phyloP scores from a whole-genome alignment of 2,329 filamentous ascomycete genomes.

The Fusarium graminum region DNA sequence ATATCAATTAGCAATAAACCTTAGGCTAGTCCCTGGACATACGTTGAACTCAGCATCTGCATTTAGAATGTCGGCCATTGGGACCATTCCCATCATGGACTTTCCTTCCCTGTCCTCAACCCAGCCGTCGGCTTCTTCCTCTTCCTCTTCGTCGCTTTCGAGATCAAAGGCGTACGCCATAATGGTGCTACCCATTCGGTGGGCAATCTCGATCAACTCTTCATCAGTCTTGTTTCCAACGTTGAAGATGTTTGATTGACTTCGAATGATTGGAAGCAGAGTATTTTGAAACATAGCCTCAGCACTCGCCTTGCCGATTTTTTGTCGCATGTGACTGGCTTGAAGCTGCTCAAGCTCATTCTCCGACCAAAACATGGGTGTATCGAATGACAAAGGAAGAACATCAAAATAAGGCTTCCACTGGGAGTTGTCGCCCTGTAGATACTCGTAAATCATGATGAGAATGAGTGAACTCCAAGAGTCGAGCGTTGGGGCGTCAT shows the following conservation, averaged over 20 bases:
- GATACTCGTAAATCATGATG: slow-evolving; percentile 81
- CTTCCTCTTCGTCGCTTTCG: slow-evolving; percentile 67
- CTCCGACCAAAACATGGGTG: slow-evolving; percentile 88
- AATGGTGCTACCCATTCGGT: slow-evolving; percentile 87
- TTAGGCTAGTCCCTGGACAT: slow-evolving; percentile 41
- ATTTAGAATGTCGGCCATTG: slow-evolving; percentile 90
- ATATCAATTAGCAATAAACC: slow-evolving; percentile 24
- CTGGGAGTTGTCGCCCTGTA: slow-evolving; percentile 68
- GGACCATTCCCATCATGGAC: slow-evolving; percentile 84
- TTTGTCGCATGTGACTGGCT: slow-evolving; percentile 79
- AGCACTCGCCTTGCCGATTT: slow-evolving; percentile 80
- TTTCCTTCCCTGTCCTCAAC: slow-evolving; percentile 72
- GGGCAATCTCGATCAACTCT: slow-evolving; percentile 68
- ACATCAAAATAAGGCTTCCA: slow-evolving; percentile 86
- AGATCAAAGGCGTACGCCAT: slow-evolving; percentile 96
- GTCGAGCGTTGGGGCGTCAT: slow-evolving; percentile 58
- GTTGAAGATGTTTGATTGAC: slow-evolving; percentile 60
- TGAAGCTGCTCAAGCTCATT: slow-evolving; percentile 79
- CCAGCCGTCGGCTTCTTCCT: slow-evolving; percentile 73
- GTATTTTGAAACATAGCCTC: slow-evolving; percentile 74
- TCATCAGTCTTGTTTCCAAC: slow-evolving; percentile 56
- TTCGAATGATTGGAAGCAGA: slow-evolving; percentile 65
- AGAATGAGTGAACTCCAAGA: slow-evolving; percentile 75
- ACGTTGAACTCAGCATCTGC: slow-evolving; percentile 91
- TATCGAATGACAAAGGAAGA: slow-evolving; percentile 79